These are phyloP conservation scores for Talaromyces ruber DNA, from an alignment of 495 filamentous ascomycete genomes.

Conservation along the genomic window DNA sequence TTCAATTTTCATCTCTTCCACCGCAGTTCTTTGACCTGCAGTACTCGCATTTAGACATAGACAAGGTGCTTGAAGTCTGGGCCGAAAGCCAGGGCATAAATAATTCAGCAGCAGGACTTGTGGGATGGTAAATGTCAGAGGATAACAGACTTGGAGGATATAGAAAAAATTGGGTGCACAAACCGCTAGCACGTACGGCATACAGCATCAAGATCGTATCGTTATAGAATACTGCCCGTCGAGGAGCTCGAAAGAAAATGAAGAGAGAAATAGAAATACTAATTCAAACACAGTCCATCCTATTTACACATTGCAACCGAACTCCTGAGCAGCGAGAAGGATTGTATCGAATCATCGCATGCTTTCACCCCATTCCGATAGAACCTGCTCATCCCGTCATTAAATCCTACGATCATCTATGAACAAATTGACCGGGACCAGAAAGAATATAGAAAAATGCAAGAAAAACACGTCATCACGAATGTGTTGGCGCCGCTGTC, in stretches of 20 bases:
- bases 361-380: not conserved
- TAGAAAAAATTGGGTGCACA: not conserved
- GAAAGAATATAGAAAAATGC: not conserved
- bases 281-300: not conserved
- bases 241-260: not conserved
- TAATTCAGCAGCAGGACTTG: not conserved
- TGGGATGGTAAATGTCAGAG: not conserved
- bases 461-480: not conserved
- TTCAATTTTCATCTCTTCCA: constrained; percentile 1
- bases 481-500: not conserved
- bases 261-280: not conserved
- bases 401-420: not conserved
- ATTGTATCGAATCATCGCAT: not conserved
- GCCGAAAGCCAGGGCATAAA: not conserved
- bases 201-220: not conserved
- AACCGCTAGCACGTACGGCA: not conserved
- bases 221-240: not conserved
- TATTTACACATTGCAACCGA: not conserved
- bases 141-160: not conserved
- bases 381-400: not conserved
- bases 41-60: constrained; percentile 3
- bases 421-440: not conserved
- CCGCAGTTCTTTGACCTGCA: constrained; percentile 8
- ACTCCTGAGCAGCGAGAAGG: not conserved
- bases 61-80: constrained; percentile 1